These are phyloP conservation scores for Nicotiana attenuata DNA, from an alignment of 257 asterid species.

Conservation along the genomic window DNA sequence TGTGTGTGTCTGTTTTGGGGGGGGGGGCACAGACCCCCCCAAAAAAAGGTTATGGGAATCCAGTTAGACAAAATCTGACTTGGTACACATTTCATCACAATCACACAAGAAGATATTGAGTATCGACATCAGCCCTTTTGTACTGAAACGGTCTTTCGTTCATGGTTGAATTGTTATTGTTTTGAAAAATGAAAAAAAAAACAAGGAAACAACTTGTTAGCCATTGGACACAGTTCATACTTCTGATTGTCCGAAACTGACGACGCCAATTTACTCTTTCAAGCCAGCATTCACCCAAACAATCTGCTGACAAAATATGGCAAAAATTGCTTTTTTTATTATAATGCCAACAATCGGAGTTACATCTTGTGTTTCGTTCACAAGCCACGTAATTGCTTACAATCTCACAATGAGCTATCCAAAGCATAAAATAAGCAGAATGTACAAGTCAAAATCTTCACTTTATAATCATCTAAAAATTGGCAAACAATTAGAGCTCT, in stretches of 20 bases:
- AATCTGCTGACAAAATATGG: not conserved
- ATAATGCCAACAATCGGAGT: not conserved
- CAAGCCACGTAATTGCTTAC: not conserved
- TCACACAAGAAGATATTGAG: not conserved
- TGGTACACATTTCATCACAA: not conserved
- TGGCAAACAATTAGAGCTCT: not conserved
- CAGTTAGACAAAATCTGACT: not conserved
- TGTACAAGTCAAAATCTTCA: not conserved
- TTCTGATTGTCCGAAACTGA: not conserved
- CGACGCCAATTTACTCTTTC: not conserved
- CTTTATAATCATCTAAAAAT: not conserved
- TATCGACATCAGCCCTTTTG: not conserved
- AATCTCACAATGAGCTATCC: not conserved
- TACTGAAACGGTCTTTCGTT: not conserved
- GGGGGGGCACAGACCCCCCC: too few relatives aligned
- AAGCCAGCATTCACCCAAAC: slow-evolving; percentile 3
- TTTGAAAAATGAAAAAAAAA: not conserved
- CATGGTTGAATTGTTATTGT: not conserved
- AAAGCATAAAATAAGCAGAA: not conserved
- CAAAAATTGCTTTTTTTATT: not conserved
- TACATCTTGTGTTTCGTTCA: not conserved
- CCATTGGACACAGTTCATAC: not conserved
- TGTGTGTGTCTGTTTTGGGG: too few relatives aligned
- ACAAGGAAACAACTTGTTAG: not conserved
- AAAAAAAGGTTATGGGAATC: not conserved